phyloP scores from a whole-genome alignment of 305 asterid genomes.

The Caryopteris hybrid region DNA sequence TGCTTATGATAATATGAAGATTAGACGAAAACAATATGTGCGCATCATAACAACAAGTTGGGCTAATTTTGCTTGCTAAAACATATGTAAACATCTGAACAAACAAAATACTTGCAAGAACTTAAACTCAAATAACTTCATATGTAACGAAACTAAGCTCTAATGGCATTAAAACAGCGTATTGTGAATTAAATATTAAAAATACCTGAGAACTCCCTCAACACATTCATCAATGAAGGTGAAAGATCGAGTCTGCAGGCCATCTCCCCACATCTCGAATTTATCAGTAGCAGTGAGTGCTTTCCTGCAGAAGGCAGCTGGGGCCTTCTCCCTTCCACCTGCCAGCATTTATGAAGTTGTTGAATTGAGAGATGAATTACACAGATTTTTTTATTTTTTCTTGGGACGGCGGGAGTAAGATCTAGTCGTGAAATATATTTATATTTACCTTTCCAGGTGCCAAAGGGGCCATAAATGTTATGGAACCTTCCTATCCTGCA shows the following conservation, averaged over 20 bases:
- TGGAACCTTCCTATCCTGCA: slow-evolving; percentile 90
- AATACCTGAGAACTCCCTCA: slow-evolving; percentile 86
- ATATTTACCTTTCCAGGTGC: slow-evolving; percentile 87
- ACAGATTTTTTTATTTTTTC: no score
- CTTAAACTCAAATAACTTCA: not conserved
- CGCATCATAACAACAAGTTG: no score
- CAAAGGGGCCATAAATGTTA: slow-evolving; percentile 85
- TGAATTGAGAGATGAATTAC: not conserved
- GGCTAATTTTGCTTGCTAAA: not conserved
- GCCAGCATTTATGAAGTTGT: not conserved
- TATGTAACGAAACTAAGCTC: not conserved
- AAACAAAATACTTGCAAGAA: not conserved
- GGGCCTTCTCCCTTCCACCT: slow-evolving; percentile 97
- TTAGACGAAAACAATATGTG: no score
- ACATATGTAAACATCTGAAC: not conserved
- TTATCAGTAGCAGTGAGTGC: slow-evolving; percentile 64
- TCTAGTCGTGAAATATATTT: not conserved
- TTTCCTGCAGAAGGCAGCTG: slow-evolving; percentile 94
- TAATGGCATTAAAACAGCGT: not conserved
- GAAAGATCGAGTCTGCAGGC: slow-evolving; percentile 86
- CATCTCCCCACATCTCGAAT: slow-evolving; percentile 98
- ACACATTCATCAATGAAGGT: slow-evolving; percentile 94
- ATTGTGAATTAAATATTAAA: no score
- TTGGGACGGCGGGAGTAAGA: no score
- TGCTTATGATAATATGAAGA: no score